phyloP scores from a whole-genome alignment of 1,139 yeast genomes.

The Debaryomyces nepalensis region DNA sequence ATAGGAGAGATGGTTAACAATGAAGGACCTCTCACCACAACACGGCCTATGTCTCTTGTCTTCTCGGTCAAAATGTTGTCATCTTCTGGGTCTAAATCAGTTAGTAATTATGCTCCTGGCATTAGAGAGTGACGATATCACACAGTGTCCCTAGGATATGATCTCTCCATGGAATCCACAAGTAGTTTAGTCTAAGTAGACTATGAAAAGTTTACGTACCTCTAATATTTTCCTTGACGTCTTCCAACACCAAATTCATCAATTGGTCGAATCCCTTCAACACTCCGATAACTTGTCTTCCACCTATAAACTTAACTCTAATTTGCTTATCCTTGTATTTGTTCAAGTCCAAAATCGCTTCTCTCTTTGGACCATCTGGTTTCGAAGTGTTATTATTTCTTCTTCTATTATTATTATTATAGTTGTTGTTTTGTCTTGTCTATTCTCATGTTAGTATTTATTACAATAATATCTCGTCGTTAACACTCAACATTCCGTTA shows the following conservation, averaged over 20 bases:
- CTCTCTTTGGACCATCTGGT: slow-evolving; percentile 81
- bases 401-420: slow-evolving; percentile 27
- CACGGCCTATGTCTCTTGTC: slow-evolving; percentile 71
- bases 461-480: neutral
- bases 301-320: slow-evolving; percentile 85
- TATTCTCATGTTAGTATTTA: slow-evolving; percentile 1
- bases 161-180: no score
- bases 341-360: slow-evolving; percentile 83
- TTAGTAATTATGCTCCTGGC: slow-evolving; percentile 24
- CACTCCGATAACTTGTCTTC: slow-evolving; percentile 75
- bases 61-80: slow-evolving; percentile 50
- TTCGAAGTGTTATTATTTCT: slow-evolving; percentile 38
- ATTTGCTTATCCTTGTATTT: slow-evolving; percentile 76
- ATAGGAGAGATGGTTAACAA: slow-evolving; percentile 81
- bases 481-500: neutral
- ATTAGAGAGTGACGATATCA: neutral
- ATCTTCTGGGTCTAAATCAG: slow-evolving; percentile 61
- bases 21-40: slow-evolving; percentile 87
- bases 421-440: slow-evolving; percentile 8
- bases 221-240: slow-evolving; percentile 71
- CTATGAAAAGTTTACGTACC: slow-evolving; percentile 37
- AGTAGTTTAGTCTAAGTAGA: neutral
- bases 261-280: slow-evolving; percentile 90
- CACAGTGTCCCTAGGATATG: no score
- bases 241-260: slow-evolving; percentile 90